phyloP scores from a whole-genome alignment of 768 basidiomycete genomes.

The Ramaria sp. region DNA sequence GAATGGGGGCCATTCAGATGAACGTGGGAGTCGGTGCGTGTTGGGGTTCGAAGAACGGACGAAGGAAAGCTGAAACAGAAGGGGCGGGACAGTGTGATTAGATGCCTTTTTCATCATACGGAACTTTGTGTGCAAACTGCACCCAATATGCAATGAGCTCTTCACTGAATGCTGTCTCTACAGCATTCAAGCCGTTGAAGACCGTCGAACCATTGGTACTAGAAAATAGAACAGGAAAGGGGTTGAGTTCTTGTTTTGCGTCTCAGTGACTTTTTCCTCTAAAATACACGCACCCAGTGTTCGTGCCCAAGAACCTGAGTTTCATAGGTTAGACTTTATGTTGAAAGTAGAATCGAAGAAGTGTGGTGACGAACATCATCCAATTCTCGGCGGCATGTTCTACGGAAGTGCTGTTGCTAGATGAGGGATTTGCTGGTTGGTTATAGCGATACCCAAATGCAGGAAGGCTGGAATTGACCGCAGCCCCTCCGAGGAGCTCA shows the following conservation, averaged over 20 bases:
- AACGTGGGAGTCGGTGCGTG: constrained; percentile 37
- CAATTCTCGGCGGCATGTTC: constrained; percentile 51
- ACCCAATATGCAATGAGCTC: constrained; percentile 55
- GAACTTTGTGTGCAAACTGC: neutral
- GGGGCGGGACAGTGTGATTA: neutral
- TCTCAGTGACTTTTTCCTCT: neutral
- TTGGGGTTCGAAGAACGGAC: constrained; percentile 48
- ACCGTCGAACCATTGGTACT: constrained; percentile 38
- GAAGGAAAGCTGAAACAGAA: constrained; percentile 34
- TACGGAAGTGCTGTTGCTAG: constrained; percentile 20
- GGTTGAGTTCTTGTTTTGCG: neutral
- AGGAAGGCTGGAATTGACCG: constrained; percentile 21
- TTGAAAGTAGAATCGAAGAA: neutral
- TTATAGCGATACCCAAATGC: constrained; percentile 53
- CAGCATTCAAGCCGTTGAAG: constrained; percentile 34
- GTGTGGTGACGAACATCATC: constrained; percentile 39
- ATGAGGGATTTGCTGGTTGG: constrained; percentile 38
- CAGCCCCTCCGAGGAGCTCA: constrained; percentile 35
- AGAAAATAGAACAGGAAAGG: no score
- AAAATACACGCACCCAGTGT: constrained; percentile 38
- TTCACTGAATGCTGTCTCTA: constrained; percentile 39
- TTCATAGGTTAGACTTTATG: neutral
- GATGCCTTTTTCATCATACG: no score
- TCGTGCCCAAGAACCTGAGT: constrained; percentile 38
- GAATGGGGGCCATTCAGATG: constrained; percentile 34